phyloP scores from a whole-genome alignment of 1,284 basidiomycete species.

The Ganoderma boninense region DNA sequence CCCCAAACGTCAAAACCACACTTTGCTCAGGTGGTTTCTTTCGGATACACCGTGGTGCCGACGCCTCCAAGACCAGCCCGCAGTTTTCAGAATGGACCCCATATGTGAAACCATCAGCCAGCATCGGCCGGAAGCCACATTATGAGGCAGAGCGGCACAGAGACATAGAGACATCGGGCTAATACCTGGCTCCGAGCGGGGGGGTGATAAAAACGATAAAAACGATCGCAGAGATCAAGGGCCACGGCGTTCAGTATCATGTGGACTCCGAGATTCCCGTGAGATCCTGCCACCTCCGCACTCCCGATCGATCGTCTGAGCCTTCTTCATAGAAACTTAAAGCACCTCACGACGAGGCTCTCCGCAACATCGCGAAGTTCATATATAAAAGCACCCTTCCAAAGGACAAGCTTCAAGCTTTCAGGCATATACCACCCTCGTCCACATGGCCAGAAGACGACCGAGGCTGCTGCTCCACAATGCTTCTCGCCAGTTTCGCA shows the following conservation, averaged over 20 bases:
- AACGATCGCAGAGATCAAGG: conserved; percentile 7
- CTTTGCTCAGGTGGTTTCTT: not conserved
- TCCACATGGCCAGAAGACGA: not conserved
- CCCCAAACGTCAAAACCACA: not conserved
- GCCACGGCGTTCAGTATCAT: conserved; percentile 16
- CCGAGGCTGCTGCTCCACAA: not conserved
- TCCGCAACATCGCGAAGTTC: conserved; percentile 3
- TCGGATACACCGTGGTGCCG: not conserved
- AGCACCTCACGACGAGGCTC: not conserved
- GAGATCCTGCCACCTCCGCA: not conserved
- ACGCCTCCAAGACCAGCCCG: not conserved
- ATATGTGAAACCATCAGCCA: not conserved
- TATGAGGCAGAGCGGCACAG: not conserved
- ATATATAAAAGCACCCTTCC: conserved; percentile 2
- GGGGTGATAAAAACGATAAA: conserved; percentile 17
- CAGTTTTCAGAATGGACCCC: not conserved
- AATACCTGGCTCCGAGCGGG: not conserved
- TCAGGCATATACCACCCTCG: not conserved
- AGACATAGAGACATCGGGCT: not conserved
- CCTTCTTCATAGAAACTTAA: not conserved
- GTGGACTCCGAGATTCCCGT: conserved; percentile 13
- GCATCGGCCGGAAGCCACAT: not conserved
- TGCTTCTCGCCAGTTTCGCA: not conserved
- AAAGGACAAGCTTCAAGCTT: conserved; percentile 9
- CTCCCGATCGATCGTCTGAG: conserved; percentile 4